Base-by-base conservation (phyloP, 352 stramenopile species). In the Pythium rishiriense region DNA sequence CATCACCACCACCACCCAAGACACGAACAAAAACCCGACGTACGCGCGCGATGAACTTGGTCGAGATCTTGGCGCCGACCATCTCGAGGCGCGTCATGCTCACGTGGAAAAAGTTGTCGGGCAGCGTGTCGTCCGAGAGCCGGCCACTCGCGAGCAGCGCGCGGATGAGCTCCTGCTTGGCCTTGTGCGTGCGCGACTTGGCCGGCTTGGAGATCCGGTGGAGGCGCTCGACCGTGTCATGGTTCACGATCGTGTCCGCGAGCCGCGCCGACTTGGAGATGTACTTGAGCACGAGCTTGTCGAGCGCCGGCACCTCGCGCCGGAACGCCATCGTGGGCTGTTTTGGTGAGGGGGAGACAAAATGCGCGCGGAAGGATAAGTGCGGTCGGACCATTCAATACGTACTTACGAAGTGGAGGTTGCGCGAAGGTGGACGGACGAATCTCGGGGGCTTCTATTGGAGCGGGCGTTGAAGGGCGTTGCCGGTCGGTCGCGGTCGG, bases 251-350 rank as follows among this genome's bases (percentile, higher is more conserved):
- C 29, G 78, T 39, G 28, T 74, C 66, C 50, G 78, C 64, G 39
- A 88, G 72, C 12, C 85, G 75, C 55, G 75, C 83, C 22, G 85
- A 82, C 83, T 96, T 96, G 79, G 85, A 79, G 62, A 96, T 86
- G 67, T 83, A 91, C 81, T 96, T 96, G 74, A 96, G 79, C 79
- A 96, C 82, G 72, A 94, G 74, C 70, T 90, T 83, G 54, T 94
- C 85, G 54, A 96, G 82, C 70, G 76, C 58, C 56, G 74, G 69
- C 63, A 96, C 87, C 11, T 96, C 85, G 24, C 87, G 85, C 31
- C 83, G 83, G 81, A 96, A 96, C 76, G 87, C 87, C 87, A 96
- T 96, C 26, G 28, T 62, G 37, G 28, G 43, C 17, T 21, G 21
- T 33, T 9, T 2, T 28, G 49, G 49, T 14, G 10, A n/a, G 29